Conservation (phyloP, 495 filamentous ascomycete species). For the Aspergillus nidulans region DNA sequence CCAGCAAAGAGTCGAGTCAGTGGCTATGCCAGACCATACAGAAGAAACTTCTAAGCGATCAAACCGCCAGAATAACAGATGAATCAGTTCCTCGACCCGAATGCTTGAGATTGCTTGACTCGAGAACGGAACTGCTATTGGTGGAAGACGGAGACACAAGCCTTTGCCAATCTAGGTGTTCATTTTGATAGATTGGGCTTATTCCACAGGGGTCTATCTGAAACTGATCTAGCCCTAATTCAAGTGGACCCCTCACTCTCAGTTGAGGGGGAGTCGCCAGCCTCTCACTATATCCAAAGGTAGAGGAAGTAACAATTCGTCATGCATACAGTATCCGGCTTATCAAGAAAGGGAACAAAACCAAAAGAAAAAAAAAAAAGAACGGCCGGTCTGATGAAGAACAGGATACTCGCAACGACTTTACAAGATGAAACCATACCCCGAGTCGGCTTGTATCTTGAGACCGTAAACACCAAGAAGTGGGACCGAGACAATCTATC, state of each 20-base stretch:
- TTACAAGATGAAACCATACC: neutral
- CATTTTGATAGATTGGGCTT: neutral
- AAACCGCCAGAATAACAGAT: neutral
- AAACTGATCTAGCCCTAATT: neutral
- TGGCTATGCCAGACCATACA: neutral
- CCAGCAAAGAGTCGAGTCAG: neutral
- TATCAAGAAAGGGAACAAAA: too few species aligned
- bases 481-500: neutral
- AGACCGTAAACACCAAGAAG: neutral
- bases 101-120: constrained; percentile 1
- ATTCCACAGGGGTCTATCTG: neutral
- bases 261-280: too few species aligned
- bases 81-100: neutral
- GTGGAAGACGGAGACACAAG: neutral
- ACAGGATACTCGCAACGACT: too few species aligned
- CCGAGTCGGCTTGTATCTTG: neutral
- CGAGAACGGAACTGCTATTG: neutral
- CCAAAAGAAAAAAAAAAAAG: too few species aligned
- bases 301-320: too few species aligned
- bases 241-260: too few species aligned
- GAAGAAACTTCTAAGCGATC: neutral
- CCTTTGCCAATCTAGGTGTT: neutral
- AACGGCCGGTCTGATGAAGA: too few species aligned
- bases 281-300: too few species aligned
- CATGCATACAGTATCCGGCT: too few species aligned